Evolutionary conservation across 2,329 filamentous ascomycete species (phyloP), one percentile per base, ranked within the genome.

Genomic region (Beauveria medogensis): DNA sequence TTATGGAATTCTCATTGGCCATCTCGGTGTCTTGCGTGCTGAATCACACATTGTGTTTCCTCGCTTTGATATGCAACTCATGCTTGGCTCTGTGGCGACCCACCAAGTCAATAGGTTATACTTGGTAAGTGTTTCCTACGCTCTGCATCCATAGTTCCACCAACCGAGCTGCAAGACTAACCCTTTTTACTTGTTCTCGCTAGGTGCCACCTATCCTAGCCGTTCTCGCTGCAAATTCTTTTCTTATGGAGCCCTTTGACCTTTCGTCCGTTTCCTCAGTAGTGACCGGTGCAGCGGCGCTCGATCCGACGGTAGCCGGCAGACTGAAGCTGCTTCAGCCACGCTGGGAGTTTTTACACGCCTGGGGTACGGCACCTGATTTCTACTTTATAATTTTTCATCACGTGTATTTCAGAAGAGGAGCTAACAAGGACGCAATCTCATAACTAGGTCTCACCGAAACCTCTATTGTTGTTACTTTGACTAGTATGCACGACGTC

Each of bases 1-100:
- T 28, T 59, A 59, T 53, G 56, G 56, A 1, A 46, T 59, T 28
- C 48, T 51, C 9, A 59, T 43, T 2, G 40, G 44, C 28, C 56
- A 59, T 53, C 24, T 47, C n/a, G 34, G 48, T 34, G 43, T 59
- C n/a, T 59, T 30, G 28, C 44, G 43, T 46, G 43, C n/a, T 14
- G 34, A 47, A 37, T n/a, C n/a, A 52, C 26, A 59, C 30, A 44
- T 40, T 43, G 34, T 59, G 4, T 28, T 59, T 18, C 56, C 48
- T 52, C 56, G 56, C 41, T 59, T 59, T 20, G 50, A 59, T 34
- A 52, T 59, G 46, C 40, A 51, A 47, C 44, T 37, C 44, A 52
- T 53, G 28, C 47, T 59, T 12, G 16, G 20, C 20, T 59, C 56
- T 20, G 50, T 59, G 12, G n/a, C 47, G n/a, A 59, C 40, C 8